Conservation (phyloP, 768 basidiomycete species). For the Tremella fuciformis region DNA sequence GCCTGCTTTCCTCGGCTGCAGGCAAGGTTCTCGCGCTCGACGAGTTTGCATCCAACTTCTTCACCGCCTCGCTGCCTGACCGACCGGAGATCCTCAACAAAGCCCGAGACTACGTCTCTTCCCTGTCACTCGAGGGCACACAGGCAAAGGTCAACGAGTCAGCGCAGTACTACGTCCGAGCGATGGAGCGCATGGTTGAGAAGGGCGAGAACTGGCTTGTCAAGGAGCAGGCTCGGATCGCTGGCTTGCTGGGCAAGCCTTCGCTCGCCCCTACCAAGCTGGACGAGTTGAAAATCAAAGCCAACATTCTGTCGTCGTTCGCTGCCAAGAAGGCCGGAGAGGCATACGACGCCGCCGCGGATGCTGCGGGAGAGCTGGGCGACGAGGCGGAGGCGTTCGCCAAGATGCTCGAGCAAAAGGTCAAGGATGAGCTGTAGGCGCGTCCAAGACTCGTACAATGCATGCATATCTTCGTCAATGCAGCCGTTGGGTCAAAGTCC, state of each 20-base stretch:
- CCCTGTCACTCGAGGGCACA: constrained; percentile 51
- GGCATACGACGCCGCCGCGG: constrained; percentile 26
- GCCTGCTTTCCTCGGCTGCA: constrained; percentile 71
- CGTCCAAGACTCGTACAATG: neutral
- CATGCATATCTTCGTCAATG: no score
- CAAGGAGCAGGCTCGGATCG: constrained; percentile 81
- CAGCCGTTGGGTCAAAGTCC: no score
- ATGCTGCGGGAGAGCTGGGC: constrained; percentile 29
- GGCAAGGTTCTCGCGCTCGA: constrained; percentile 79
- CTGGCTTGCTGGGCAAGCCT: constrained; percentile 72
- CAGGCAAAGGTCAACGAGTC: constrained; percentile 37
- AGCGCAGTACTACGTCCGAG: constrained; percentile 75
- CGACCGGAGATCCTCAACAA: constrained; percentile 66
- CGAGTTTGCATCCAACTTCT: constrained; percentile 70
- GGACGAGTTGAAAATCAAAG: constrained; percentile 90
- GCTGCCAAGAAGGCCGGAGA: constrained; percentile 38
- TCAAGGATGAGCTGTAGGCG: constrained; percentile 36
- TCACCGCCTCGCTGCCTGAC: constrained; percentile 60
- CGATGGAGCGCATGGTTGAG: constrained; percentile 81
- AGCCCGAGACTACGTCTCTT: constrained; percentile 54
- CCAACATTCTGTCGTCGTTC: constrained; percentile 63
- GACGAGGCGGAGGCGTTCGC: constrained; percentile 29
- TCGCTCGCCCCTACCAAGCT: constrained; percentile 72
- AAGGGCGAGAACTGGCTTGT: constrained; percentile 71
- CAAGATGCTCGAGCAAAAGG: constrained; percentile 29